Evolutionary conservation across 139 green algal genomes (phyloP).

Genomic region (Mychonastes homosphaera): DNA sequence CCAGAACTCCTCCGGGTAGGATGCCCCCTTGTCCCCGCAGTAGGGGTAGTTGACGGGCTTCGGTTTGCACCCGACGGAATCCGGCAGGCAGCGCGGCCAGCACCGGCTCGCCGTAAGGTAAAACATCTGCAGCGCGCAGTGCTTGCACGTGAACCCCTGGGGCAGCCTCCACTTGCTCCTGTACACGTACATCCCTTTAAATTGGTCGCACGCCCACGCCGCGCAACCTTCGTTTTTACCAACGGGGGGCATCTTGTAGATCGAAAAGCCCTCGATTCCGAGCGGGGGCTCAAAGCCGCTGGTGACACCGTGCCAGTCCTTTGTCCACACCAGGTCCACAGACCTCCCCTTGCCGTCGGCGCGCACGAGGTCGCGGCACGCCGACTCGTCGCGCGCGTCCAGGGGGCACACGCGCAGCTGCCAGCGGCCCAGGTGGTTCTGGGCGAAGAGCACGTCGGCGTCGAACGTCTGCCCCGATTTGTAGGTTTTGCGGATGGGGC

Average conservation of each 20-base stretch:
- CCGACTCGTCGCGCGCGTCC: slow-evolving; percentile 1
- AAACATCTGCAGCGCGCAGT: slow-evolving; percentile 18
- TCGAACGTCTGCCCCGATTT: slow-evolving; percentile 4
- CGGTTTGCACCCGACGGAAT: not conserved
- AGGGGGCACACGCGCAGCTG: slow-evolving; percentile 11
- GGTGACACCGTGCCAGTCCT: slow-evolving; percentile 16
- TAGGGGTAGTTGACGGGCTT: slow-evolving; percentile 18
- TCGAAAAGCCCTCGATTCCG: not conserved
- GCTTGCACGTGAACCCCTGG: slow-evolving; percentile 9
- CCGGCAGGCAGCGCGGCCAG: slow-evolving; percentile 13
- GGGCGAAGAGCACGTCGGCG: slow-evolving; percentile 17
- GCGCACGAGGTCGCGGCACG: slow-evolving; percentile 6
- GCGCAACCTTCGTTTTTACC: slow-evolving; percentile 19
- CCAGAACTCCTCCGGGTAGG: slow-evolving; percentile 21
- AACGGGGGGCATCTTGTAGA: slow-evolving; percentile 15
- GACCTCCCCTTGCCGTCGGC: slow-evolving; percentile 4
- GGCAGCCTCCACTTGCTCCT: slow-evolving; percentile 13
- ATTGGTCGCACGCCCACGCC: slow-evolving; percentile 19
- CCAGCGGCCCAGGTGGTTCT: slow-evolving; percentile 20
- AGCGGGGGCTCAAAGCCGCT: slow-evolving; percentile 12
- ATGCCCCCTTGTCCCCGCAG: slow-evolving; percentile 5
- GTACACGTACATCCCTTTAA: slow-evolving; percentile 23
- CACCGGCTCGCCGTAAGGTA: slow-evolving; percentile 21
- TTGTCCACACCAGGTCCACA: slow-evolving; percentile 18
- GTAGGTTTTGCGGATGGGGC: not conserved